A percentile compares a stretch with the other conserved stretches of the same genome.
Conservation (phyloP, 2,329 filamentous ascomycete species). For the Ustulina deusta region DNA sequence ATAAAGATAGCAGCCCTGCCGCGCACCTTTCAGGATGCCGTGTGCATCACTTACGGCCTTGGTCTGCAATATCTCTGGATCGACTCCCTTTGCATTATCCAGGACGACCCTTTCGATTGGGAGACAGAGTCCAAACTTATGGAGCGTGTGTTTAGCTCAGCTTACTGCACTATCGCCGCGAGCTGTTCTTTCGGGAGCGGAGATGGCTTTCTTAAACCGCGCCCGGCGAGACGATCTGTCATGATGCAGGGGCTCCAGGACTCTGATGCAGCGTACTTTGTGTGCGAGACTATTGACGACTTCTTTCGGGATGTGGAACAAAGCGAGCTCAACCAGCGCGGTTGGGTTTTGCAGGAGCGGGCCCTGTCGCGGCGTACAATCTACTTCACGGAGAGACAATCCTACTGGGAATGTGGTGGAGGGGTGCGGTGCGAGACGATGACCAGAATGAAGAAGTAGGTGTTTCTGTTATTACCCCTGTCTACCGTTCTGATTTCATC, state of each 20-base stretch:
- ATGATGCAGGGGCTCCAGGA: constrained; percentile 4
- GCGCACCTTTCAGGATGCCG: constrained; percentile 16
- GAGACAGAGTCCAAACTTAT: constrained; percentile 12
- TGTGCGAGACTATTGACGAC: constrained; percentile 34
- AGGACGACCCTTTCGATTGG: constrained; percentile 12
- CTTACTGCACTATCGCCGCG: constrained; percentile 18
- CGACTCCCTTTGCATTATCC: constrained; percentile 14
- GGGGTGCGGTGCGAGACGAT: constrained; percentile 38
- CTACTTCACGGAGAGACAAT: constrained; percentile 32
- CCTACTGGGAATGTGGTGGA: constrained; percentile 40
- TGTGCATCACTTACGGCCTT: background rate
- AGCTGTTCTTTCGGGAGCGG: constrained; percentile 6
- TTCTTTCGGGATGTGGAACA: constrained; percentile 34
- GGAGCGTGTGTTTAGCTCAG: constrained; percentile 16
- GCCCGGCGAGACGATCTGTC: constrained; percentile 9
- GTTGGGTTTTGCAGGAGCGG: constrained; percentile 40
- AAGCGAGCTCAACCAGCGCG: constrained; percentile 27
- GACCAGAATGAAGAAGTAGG: constrained; percentile 21
- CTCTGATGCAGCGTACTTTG: constrained; percentile 12
- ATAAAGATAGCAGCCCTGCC: background rate
- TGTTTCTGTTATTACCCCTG: background rate
- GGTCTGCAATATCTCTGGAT: constrained; percentile 10
- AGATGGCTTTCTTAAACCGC: constrained; percentile 20
- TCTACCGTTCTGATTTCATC: background rate
- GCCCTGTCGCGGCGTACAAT: constrained; percentile 37